These are phyloP conservation scores for Cutaneotrichosporon curvatum DNA, from an alignment of 1,284 basidiomycete genomes.

Conservation along the genomic window DNA sequence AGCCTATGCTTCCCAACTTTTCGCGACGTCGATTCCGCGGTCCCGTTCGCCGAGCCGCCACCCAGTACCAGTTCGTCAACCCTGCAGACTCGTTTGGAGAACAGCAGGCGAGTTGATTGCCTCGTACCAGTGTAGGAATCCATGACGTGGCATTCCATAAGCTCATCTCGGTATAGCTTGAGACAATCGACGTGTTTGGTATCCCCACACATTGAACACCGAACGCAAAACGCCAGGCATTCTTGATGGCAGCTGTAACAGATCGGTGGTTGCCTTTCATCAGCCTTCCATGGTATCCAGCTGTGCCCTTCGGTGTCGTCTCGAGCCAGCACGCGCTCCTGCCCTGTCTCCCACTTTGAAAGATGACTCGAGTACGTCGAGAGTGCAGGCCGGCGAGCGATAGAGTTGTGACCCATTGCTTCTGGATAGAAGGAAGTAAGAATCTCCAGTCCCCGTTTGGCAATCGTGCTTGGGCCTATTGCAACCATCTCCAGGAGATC, in stretches of 20 bases:
- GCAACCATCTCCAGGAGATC: slow-evolving; percentile 65
- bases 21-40: neutral
- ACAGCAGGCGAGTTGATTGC: slow-evolving; percentile 21
- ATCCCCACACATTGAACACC: slow-evolving; percentile 32
- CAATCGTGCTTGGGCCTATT: slow-evolving; percentile 57
- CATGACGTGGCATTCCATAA: slow-evolving; percentile 25
- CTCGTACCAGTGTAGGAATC: neutral
- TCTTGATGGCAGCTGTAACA: slow-evolving; percentile 23
- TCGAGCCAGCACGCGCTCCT: slow-evolving; percentile 24
- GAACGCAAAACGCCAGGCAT: slow-evolving; percentile 28
- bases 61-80: slow-evolving; percentile 17
- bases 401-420: slow-evolving; percentile 57
- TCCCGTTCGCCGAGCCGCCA: neutral
- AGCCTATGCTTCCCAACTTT: slow-evolving; percentile 30
- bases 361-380: slow-evolving; percentile 26
- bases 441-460: slow-evolving; percentile 51
- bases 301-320: slow-evolving; percentile 29
- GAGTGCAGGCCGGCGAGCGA: slow-evolving; percentile 29
- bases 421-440: slow-evolving; percentile 61
- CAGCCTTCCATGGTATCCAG: slow-evolving; percentile 33
- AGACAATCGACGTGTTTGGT: slow-evolving; percentile 32
- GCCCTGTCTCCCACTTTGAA: slow-evolving; percentile 33
- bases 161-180: slow-evolving; percentile 10
- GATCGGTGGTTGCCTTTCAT: neutral
- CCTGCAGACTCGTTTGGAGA: slow-evolving; percentile 20